Conservation (phyloP, 768 basidiomycete genomes). For the Boletus speciosus region DNA sequence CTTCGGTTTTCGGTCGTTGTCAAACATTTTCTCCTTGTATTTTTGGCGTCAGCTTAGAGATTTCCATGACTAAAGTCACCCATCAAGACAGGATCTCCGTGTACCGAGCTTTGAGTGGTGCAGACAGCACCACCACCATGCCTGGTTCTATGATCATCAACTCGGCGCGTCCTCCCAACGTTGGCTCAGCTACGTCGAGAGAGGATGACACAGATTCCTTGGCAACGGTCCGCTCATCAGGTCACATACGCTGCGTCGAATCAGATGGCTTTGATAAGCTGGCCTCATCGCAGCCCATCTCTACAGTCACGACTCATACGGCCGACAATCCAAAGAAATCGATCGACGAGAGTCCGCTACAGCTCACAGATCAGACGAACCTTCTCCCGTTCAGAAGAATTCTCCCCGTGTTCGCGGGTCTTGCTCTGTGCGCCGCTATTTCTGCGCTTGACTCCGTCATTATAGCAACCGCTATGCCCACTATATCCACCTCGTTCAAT, state of each 20-base stretch:
- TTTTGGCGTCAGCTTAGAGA: neutral
- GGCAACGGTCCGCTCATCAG: neutral
- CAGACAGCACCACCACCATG: neutral
- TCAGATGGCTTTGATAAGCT: slow-evolving; percentile 1
- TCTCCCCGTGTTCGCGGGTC: slow-evolving; percentile 56
- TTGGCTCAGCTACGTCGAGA: neutral
- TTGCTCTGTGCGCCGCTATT: slow-evolving; percentile 59
- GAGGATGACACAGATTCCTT: neutral
- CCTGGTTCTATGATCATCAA: neutral
- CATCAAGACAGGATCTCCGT: neutral
- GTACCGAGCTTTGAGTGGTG: neutral
- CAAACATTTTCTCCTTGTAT: neutral
- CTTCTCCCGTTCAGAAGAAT: slow-evolving; percentile 64
- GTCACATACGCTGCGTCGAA: neutral
- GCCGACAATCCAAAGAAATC: neutral
- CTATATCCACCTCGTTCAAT: slow-evolving; percentile 61
- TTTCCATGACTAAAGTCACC: neutral
- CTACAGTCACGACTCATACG: slow-evolving; percentile 1
- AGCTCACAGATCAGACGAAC: slow-evolving; percentile 73
- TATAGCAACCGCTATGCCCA: slow-evolving; percentile 71
- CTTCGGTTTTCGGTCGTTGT: neutral
- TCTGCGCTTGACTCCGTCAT: slow-evolving; percentile 69
- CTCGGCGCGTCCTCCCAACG: neutral
- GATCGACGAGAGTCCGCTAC: slow-evolving; percentile 1
- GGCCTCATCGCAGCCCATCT: slow-evolving; percentile 1